Evolutionary conservation across 192 early-diverging fungal genomes (phyloP), one percentile per base, ranked within the genome.

Genomic region (Coemansia sp.): DNA sequence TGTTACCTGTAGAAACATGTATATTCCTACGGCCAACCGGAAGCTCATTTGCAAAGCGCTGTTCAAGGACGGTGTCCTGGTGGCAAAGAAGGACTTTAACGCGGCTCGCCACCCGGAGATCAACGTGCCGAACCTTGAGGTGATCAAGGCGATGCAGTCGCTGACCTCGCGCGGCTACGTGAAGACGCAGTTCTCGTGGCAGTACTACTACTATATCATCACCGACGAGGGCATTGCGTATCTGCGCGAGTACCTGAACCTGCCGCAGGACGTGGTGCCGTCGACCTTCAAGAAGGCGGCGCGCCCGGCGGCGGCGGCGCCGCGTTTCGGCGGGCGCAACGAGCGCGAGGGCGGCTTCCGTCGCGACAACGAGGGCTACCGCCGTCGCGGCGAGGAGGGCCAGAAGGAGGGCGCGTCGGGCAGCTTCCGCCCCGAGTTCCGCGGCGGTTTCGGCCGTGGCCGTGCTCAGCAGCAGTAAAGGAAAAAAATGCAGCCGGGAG

Each of bases 51-150:
- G 93, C 89, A 89, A 93, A 82, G 83, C 82, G 65, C 83, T 92
- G 62, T 92, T 92, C 86, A 87, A 86, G 89, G 96, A 98, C 79
- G 96, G 96, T 62, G 94, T 94, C 70, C 81, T 99, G 67, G 96
- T 99, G 54, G 96, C 94, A 78, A 89, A 95, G 84, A 99, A 99
- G 87, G 94, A 99, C 86, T 96, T 84, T 87, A 93, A 99, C 79
- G 83, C 84, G 28, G 82, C 90, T 62, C 92, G 90, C 80, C 96
- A 99, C 86, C 75, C 85, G 63, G 94, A 99, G 61, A 85, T 99
- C 71, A 86, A 93, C 65, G 94, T 99, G 50, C 91, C 92, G 60
- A 99, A 99, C 89, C 80, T 99, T 21, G 84, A 99, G 70, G 96
- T 99, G 73, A 95, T 99, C 85, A 99, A 97, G 88, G 90, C 94